Evolutionary conservation across 2,329 filamentous ascomycete genomes (phyloP).

Genomic region (Beauveria brongniartii): DNA sequence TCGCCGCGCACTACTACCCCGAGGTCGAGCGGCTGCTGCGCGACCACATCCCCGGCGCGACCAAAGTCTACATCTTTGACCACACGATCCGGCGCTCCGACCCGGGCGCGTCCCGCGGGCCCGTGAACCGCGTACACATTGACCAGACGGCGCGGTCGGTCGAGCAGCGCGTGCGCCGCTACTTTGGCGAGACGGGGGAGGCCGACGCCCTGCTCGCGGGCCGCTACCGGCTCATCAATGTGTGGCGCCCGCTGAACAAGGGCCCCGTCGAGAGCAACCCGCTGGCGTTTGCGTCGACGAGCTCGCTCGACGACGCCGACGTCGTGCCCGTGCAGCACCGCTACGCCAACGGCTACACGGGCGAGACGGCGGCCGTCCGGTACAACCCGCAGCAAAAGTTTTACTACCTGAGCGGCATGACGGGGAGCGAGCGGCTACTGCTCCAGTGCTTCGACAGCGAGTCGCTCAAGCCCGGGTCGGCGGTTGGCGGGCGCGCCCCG

Average conservation of each 20-base stretch:
- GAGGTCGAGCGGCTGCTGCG: constrained; percentile 70
- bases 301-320: constrained; percentile 52
- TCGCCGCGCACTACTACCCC: constrained; percentile 70
- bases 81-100: constrained; percentile 71
- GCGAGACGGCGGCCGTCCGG: constrained; percentile 65
- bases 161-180: constrained; percentile 56
- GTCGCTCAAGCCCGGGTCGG: constrained; percentile 37
- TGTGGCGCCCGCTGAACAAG: constrained; percentile 63
- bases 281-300: constrained; percentile 60
- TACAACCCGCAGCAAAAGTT: constrained; percentile 58
- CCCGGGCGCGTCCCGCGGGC: constrained; percentile 51
- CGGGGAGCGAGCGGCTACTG: constrained; percentile 60
- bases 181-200: constrained; percentile 50
- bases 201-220: constrained; percentile 57
- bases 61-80: constrained; percentile 70
- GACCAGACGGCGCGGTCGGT: constrained; percentile 69
- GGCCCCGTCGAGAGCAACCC: constrained; percentile 58
- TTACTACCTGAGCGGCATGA: constrained; percentile 77
- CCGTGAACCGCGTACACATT: constrained; percentile 69
- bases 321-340: constrained; percentile 66
- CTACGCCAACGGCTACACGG: constrained; percentile 55
- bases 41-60: constrained; percentile 55
- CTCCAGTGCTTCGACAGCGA: constrained; percentile 73
- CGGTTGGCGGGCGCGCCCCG: constrained; percentile 51
- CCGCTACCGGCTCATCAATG: constrained; percentile 77